phyloP scores from a whole-genome alignment of 129 eudicot genomes.

The Arctium minus region DNA sequence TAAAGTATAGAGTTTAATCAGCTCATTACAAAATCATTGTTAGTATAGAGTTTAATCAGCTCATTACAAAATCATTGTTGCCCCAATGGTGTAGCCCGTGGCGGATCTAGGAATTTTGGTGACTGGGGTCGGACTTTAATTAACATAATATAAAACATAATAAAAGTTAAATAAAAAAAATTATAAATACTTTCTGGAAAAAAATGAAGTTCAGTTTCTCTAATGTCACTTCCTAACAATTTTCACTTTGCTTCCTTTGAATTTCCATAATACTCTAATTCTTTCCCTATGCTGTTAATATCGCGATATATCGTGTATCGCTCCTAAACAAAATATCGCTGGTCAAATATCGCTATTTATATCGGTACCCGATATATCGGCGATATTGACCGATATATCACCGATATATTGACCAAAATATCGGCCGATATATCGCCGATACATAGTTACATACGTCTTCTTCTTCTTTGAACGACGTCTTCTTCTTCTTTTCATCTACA shows the following conservation, averaged over 20 bases:
- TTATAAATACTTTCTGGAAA: neutral
- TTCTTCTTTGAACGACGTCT: too few relatives aligned
- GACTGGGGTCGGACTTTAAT: too few relatives aligned
- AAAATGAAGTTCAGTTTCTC: neutral
- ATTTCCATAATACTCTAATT: neutral
- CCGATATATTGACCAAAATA: too few relatives aligned
- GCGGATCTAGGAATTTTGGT: too few relatives aligned
- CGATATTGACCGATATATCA: too few relatives aligned
- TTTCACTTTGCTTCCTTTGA: neutral
- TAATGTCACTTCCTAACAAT: neutral
- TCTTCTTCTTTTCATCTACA: too few relatives aligned
- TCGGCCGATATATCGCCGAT: too few relatives aligned
- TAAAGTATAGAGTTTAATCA: neutral
- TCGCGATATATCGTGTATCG: too few relatives aligned
- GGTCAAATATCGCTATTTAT: too few relatives aligned
- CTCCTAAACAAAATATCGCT: too few relatives aligned
- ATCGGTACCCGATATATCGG: too few relatives aligned
- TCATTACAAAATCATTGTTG: neutral
- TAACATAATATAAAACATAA: neutral
- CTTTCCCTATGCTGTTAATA: neutral
- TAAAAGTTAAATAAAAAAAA: neutral
- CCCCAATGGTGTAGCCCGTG: neutral
- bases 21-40: neutral
- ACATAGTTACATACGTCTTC: too few relatives aligned
- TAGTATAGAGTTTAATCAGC: neutral